A percentile compares a stretch with the other conserved stretches of the same genome.
phyloP scores from a whole-genome alignment of 2,329 filamentous ascomycete species.

The Fusarium phyllophilum region DNA sequence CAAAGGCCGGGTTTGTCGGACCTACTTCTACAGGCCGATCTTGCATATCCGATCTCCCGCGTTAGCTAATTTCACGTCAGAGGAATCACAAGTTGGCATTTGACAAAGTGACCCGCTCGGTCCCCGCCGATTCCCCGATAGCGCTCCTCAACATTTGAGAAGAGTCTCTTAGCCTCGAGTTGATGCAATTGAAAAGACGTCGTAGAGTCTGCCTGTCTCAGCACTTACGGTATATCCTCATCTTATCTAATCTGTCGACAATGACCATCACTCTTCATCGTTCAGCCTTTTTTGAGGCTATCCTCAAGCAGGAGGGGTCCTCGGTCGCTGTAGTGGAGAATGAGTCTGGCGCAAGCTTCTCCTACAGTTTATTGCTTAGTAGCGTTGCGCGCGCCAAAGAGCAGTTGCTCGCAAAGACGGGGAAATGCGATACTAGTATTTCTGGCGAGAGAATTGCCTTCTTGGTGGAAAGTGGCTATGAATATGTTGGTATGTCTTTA shows the following conservation, averaged over 20 bases:
- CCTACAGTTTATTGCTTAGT: background rate
- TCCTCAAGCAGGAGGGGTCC: background rate
- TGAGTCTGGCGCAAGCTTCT: background rate
- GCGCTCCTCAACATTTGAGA: background rate
- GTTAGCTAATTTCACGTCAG: background rate
- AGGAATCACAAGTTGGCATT: background rate
- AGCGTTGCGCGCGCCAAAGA: background rate
- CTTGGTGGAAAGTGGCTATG: slow-evolving; percentile 94
- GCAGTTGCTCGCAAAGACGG: background rate
- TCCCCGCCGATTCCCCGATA: background rate
- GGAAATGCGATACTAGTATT: background rate
- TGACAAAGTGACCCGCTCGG: background rate
- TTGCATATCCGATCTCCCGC: background rate
- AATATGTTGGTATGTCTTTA: slow-evolving; percentile 88
- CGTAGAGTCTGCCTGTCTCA: background rate
- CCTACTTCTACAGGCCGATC: background rate
- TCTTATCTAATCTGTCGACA: background rate
- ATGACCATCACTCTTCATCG: background rate
- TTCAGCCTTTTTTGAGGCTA: slow-evolving; percentile 1
- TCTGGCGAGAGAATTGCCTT: slow-evolving; percentile 86
- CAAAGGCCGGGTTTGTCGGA: background rate
- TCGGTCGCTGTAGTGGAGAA: slow-evolving; percentile 4
- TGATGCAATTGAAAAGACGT: background rate
- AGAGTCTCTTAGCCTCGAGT: background rate
- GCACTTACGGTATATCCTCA: no score